phyloP scores from a whole-genome alignment of 306 rosid genomes.

The Pterocarpus macrocarpus region DNA sequence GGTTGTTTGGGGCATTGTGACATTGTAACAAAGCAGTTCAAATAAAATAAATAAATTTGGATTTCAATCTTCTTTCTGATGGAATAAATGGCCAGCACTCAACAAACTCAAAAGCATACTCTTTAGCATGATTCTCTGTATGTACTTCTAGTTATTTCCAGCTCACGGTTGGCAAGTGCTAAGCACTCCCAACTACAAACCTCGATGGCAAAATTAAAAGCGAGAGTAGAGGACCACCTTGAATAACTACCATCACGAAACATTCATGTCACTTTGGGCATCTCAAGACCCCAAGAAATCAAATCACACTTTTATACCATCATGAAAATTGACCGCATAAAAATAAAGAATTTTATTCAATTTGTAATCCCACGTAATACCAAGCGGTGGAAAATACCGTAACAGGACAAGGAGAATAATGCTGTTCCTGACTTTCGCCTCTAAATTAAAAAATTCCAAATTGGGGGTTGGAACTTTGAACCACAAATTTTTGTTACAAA shows the following conservation, averaged over 20 bases:
- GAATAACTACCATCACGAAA: constrained; percentile 23
- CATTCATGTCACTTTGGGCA: constrained; percentile 5
- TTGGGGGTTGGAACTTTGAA: constrained; percentile 45
- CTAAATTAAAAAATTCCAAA: constrained; percentile 30
- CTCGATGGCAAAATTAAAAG: constrained; percentile 31
- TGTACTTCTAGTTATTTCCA: constrained; percentile 32
- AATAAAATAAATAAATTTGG: constrained; percentile 17
- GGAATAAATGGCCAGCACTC: background rate
- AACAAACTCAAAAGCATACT: constrained; percentile 20
- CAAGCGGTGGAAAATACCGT: constrained; percentile 30
- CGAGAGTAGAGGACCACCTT: constrained; percentile 47
- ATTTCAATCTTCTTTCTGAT: constrained; percentile 13
- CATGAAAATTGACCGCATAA: background rate
- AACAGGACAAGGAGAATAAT: constrained; percentile 29
- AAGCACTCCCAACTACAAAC: constrained; percentile 21
- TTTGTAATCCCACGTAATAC: constrained; percentile 19
- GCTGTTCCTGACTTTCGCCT: constrained; percentile 38
- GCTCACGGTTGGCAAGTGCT: constrained; percentile 26
- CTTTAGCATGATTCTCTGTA: background rate
- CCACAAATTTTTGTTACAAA: constrained; percentile 69
- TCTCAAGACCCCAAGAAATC: constrained; percentile 27
- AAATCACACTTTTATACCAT: constrained; percentile 39
- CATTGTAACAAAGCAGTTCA: constrained; percentile 24
- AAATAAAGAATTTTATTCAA: background rate
- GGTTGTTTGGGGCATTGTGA: background rate